phyloP scores from a whole-genome alignment of 1,284 basidiomycete species.

The Phellopilus nigrolimitatus region DNA sequence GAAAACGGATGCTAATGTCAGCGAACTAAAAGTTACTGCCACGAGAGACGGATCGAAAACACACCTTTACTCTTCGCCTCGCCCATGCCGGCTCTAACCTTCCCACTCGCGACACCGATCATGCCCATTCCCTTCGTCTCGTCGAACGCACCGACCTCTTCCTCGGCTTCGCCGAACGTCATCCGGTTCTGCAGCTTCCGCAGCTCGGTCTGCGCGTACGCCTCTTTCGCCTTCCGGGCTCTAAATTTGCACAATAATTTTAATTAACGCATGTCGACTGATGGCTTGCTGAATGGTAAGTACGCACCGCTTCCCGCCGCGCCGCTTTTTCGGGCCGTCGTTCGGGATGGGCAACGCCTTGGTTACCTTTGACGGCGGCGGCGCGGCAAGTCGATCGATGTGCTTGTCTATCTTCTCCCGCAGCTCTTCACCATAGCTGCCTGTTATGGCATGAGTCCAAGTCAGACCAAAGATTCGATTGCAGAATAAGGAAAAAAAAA shows the following conservation, averaged over 20 bases:
- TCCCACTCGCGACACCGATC: conserved; percentile 84
- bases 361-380: conserved; percentile 88
- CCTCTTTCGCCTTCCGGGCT: conserved; percentile 95
- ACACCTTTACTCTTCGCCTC: conserved; percentile 86
- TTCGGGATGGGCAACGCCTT: conserved; percentile 97
- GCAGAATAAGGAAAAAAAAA: conserved; percentile 4
- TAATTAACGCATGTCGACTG: background rate
- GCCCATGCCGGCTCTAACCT: conserved; percentile 80
- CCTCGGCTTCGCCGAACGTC: conserved; percentile 93
- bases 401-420: conserved; percentile 87
- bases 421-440: conserved; percentile 74
- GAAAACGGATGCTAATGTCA: conserved; percentile 18
- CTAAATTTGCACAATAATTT: conserved; percentile 35
- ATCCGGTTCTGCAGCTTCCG: conserved; percentile 96
- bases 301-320: conserved; percentile 86
- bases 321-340: conserved; percentile 91
- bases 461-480: background rate
- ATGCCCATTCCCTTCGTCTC: conserved; percentile 96
- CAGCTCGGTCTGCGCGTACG: conserved; percentile 94
- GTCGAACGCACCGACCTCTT: conserved; percentile 95
- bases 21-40: conserved; percentile 8
- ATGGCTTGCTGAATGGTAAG: background rate
- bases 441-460: conserved; percentile 33
- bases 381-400: conserved; percentile 89
- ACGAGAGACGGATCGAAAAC: conserved; percentile 24